Evolutionary conservation across 305 asterid genomes (phyloP).

Genomic region (Withania somnifera): DNA sequence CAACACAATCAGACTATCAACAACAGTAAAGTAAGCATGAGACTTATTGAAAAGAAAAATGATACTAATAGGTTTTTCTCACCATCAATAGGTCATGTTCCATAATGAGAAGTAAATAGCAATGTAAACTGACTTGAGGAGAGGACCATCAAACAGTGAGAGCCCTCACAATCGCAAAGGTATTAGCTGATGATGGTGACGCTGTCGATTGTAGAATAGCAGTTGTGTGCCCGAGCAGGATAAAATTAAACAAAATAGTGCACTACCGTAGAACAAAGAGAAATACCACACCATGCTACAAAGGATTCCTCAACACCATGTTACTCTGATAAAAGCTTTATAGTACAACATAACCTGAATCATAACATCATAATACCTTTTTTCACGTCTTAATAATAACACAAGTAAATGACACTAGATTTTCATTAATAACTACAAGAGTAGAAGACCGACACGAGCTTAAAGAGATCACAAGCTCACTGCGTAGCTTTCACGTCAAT

Average conservation of each 20-base stretch:
- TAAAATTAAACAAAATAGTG: background rate
- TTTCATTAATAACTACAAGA: background rate
- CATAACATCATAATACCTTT: background rate
- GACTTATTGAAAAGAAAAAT: too few species aligned
- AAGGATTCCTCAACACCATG: background rate
- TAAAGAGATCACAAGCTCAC: background rate
- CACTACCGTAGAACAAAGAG: background rate
- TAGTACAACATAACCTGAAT: background rate
- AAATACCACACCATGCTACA: background rate
- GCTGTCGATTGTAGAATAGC: too few species aligned
- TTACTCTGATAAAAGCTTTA: background rate
- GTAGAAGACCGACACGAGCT: background rate
- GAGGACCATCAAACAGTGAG: too few species aligned
- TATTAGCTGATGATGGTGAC: background rate
- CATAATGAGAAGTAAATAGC: too few species aligned
- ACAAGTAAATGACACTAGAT: background rate
- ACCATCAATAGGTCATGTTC: too few species aligned
- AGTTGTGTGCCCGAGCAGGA: too few species aligned
- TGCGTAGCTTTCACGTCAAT: background rate
- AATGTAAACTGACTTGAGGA: too few species aligned
- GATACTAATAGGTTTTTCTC: too few species aligned
- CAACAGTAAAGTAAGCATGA: too few species aligned
- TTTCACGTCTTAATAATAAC: background rate
- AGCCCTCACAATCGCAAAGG: too few species aligned
- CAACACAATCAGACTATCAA: too few species aligned